These are phyloP conservation scores for Xerocomellus chrysenteron DNA, from an alignment of 768 basidiomycete species.

Conservation along the genomic window DNA sequence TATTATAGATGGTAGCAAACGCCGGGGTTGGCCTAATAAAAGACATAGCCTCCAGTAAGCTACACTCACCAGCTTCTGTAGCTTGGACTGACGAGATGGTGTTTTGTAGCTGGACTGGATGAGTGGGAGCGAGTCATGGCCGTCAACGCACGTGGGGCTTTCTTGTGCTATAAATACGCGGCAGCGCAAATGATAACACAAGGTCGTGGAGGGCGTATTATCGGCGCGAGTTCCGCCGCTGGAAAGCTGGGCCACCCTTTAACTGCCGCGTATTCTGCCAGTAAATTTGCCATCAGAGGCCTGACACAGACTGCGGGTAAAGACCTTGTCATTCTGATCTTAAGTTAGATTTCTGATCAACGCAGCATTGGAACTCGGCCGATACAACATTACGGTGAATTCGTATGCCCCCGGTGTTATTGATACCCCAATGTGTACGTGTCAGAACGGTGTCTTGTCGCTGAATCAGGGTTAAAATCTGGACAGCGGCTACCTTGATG, in stretches of 20 bases:
- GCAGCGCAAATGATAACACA: slow-evolving; percentile 57
- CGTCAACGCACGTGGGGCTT: slow-evolving; percentile 53
- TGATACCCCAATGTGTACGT: slow-evolving; percentile 28
- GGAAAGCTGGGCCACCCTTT: neutral
- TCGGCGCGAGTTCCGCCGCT: slow-evolving; percentile 22
- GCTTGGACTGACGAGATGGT: neutral
- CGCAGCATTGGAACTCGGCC: slow-evolving; percentile 25
- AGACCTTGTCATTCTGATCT: neutral
- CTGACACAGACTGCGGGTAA: slow-evolving; percentile 39
- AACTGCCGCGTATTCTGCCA: slow-evolving; percentile 28
- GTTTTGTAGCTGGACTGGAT: neutral
- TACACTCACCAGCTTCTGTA: no score
- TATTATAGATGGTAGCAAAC: slow-evolving; percentile 19
- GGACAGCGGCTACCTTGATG: neutral
- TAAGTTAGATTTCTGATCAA: neutral
- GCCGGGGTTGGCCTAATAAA: slow-evolving; percentile 9
- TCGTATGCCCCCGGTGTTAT: slow-evolving; percentile 37
- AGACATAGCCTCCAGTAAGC: slow-evolving; percentile 1
- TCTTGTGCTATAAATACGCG: slow-evolving; percentile 62
- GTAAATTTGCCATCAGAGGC: slow-evolving; percentile 41
- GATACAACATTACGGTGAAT: slow-evolving; percentile 36
- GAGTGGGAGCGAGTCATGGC: neutral
- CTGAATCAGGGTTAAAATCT: neutral
- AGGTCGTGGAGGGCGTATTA: slow-evolving; percentile 50
- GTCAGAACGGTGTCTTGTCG: neutral